These are phyloP conservation scores for Fonsecaea pugnacius DNA, from an alignment of 2,329 filamentous ascomycete genomes.

Conservation along the genomic window DNA sequence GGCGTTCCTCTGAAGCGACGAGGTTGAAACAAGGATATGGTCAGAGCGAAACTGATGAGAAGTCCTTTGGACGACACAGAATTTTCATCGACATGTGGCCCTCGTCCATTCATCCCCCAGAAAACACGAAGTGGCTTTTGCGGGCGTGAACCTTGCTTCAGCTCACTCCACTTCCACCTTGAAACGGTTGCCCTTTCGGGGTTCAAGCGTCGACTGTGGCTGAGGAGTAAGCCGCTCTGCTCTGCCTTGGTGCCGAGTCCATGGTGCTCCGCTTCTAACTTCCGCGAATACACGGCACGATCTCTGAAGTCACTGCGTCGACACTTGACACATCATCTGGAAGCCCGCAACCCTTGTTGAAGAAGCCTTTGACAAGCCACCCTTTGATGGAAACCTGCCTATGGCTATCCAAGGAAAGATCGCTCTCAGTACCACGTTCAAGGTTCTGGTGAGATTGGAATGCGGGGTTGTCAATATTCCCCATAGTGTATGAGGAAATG, in stretches of 20 bases:
- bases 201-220: not conserved
- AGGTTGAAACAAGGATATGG: not conserved
- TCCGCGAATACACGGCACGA: not conserved
- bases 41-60: not conserved
- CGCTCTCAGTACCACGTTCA: too few species aligned
- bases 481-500: not conserved
- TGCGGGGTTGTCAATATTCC: not conserved
- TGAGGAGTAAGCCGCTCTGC: not conserved
- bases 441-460: too few species aligned
- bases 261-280: not conserved
- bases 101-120: not conserved
- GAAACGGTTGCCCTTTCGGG: not conserved
- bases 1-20: not conserved
- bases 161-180: not conserved
- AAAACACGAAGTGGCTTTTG: not conserved
- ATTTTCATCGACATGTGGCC: not conserved
- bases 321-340: too few species aligned
- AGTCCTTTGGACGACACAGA: not conserved
- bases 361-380: too few species aligned
- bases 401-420: too few species aligned
- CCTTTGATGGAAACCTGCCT: too few species aligned
- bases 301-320: too few species aligned
- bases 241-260: not conserved
- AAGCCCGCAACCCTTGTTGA: too few species aligned
- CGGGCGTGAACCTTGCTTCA: not conserved